These are phyloP conservation scores for Chaetothyriales sp. DNA, from an alignment of 2,329 filamentous ascomycete genomes.

Conservation along the genomic window DNA sequence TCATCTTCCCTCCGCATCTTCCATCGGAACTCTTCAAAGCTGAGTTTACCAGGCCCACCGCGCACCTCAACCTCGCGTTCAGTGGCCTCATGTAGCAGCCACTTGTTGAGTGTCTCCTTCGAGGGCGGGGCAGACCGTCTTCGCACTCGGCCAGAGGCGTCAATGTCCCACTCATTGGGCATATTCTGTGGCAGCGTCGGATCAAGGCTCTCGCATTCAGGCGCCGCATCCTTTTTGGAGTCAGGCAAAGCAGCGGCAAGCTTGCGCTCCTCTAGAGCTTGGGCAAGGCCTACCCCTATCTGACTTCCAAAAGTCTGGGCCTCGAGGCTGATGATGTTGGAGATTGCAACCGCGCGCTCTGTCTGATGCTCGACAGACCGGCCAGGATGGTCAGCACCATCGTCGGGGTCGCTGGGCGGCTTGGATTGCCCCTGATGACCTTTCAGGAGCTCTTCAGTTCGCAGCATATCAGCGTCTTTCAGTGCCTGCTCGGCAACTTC, in stretches of 20 bases:
- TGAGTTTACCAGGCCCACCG: slow-evolving; percentile 66
- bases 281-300: background rate
- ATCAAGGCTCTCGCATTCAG: slow-evolving; percentile 19
- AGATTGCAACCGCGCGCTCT: background rate
- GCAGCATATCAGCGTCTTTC: slow-evolving; percentile 16
- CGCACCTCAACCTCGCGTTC: slow-evolving; percentile 56
- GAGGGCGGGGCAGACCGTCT: slow-evolving; percentile 16
- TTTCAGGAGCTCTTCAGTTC: slow-evolving; percentile 20
- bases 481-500: slow-evolving; percentile 19
- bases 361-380: background rate
- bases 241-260: background rate
- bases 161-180: slow-evolving; percentile 24
- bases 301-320: background rate
- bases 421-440: slow-evolving; percentile 31
- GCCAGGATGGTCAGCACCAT: background rate
- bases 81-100: slow-evolving; percentile 43
- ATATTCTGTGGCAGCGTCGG: slow-evolving; percentile 36
- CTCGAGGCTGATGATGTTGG: background rate
- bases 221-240: background rate
- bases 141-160: slow-evolving; percentile 13
- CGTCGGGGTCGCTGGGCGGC: slow-evolving; percentile 13
- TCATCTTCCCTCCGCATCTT: slow-evolving; percentile 52
- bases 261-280: background rate
- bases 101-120: slow-evolving; percentile 29
- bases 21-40: slow-evolving; percentile 63